A percentile compares a stretch with the other conserved stretches of the same genome.
Evolutionary conservation across 129 eudicot species (phyloP).

Genomic region (Solidago caesia): DNA sequence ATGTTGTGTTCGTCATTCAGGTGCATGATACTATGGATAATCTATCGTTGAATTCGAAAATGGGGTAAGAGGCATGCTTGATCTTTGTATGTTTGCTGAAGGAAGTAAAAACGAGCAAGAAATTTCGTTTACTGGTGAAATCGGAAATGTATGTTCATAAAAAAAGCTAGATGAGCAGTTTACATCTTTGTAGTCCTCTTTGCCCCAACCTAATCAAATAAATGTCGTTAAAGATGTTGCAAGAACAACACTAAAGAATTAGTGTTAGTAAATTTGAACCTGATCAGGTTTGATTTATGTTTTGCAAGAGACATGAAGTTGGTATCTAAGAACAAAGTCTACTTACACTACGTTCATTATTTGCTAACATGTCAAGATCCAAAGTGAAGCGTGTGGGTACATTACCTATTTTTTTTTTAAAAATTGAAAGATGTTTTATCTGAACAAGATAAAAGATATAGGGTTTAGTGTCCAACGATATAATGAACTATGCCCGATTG

Average conservation of each 20-base stretch:
- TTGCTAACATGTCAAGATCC: too few relatives aligned
- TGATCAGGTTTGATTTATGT: slow-evolving; percentile 47
- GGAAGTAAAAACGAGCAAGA: slow-evolving; percentile 99
- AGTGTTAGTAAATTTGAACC: slow-evolving; percentile 41
- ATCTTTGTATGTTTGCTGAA: slow-evolving; percentile 98
- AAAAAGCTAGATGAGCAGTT: slow-evolving; percentile 79
- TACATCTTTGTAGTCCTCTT: slow-evolving; percentile 67
- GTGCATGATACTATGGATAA: slow-evolving; percentile 96
- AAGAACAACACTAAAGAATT: slow-evolving; percentile 37
- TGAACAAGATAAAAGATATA: too few relatives aligned
- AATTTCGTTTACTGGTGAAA: slow-evolving; percentile 81
- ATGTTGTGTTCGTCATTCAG: slow-evolving; percentile 29
- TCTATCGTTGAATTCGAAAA: slow-evolving; percentile 91
- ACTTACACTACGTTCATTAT: too few relatives aligned
- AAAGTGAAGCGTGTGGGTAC: too few relatives aligned
- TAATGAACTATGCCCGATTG: too few relatives aligned
- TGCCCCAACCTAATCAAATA: slow-evolving; percentile 66
- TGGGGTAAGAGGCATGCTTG: slow-evolving; percentile 89
- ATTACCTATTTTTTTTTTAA: too few relatives aligned
- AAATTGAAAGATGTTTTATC: too few relatives aligned
- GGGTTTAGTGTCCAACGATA: too few relatives aligned
- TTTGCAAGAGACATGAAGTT: not conserved
- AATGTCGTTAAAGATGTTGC: slow-evolving; percentile 60
- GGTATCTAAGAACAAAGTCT: too few relatives aligned
- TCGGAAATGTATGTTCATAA: slow-evolving; percentile 75